Conservation (phyloP, 179 eudicot species). For the Actinidia chinensis region DNA sequence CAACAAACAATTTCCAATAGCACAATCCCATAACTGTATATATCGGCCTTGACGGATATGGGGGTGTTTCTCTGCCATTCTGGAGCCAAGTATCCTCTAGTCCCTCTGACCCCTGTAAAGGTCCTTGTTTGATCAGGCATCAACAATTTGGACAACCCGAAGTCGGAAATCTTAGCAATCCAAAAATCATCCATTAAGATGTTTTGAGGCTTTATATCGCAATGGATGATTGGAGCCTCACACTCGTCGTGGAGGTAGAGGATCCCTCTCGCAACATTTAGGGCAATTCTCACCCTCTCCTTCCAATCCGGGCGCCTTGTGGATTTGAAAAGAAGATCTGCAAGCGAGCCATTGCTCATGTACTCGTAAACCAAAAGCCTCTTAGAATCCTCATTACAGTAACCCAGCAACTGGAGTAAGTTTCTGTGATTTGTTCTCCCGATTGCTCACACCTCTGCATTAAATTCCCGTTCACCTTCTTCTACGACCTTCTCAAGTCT, state of each 20-base stretch:
- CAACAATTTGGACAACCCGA: not conserved
- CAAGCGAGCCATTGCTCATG: conserved; percentile 24
- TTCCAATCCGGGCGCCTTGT: conserved; percentile 34
- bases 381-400: not conserved
- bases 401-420: conserved; percentile 32
- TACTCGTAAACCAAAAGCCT: conserved; percentile 15
- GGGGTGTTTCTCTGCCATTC: conserved; percentile 32
- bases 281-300: conserved; percentile 23
- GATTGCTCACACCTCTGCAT: conserved; percentile 39
- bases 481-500: conserved; percentile 5
- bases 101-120: conserved; percentile 9
- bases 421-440: conserved; percentile 54
- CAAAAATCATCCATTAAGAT: conserved; percentile 39
- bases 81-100: conserved; percentile 54
- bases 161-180: conserved; percentile 5
- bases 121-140: not conserved
- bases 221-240: conserved; percentile 43
- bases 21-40: too few relatives aligned
- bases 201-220: conserved; percentile 58
- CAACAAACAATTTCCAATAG: too few relatives aligned
- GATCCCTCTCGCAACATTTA: conserved; percentile 38
- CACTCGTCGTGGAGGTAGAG: conserved; percentile 51
- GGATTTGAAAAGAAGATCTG: conserved; percentile 34
- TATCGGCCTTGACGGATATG: too few relatives aligned
- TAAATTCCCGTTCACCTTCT: conserved; percentile 6